Percentiles rank a stretch among this genome's conserved stretches.
Evolutionary conservation across 768 basidiomycete genomes (phyloP).

Genomic region (Boletellus emodensis): DNA sequence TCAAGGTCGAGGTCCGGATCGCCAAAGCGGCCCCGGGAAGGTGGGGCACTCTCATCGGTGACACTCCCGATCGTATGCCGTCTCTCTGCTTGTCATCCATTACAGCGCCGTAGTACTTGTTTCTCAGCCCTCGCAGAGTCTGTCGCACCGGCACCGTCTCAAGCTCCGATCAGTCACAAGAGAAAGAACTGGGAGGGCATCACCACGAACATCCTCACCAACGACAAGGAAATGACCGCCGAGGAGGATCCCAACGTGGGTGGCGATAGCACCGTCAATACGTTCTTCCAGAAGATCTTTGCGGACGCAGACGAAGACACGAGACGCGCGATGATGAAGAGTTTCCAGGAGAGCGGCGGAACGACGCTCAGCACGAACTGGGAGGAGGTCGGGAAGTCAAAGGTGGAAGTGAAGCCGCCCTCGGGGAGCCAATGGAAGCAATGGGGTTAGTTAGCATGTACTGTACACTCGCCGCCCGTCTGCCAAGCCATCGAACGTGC

Average conservation of each 20-base stretch:
- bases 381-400: slow-evolving; percentile 74
- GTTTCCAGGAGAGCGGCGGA: slow-evolving; percentile 90
- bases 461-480: neutral
- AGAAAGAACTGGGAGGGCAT: slow-evolving; percentile 90
- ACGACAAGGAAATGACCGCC: slow-evolving; percentile 64
- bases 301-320: slow-evolving; percentile 90
- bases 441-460: slow-evolving; percentile 45
- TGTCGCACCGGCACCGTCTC: slow-evolving; percentile 33
- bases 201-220: slow-evolving; percentile 58
- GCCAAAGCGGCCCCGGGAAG: slow-evolving; percentile 60
- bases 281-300: slow-evolving; percentile 90
- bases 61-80: slow-evolving; percentile 67
- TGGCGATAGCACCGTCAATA: slow-evolving; percentile 81
- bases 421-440: slow-evolving; percentile 80
- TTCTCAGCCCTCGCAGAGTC: slow-evolving; percentile 15
- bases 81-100: neutral
- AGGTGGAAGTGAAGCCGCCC: slow-evolving; percentile 79
- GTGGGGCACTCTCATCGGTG: slow-evolving; percentile 76
- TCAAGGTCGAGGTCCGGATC: slow-evolving; percentile 85
- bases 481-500: neutral
- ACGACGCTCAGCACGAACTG: slow-evolving; percentile 96
- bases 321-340: slow-evolving; percentile 95
- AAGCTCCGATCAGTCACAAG: slow-evolving; percentile 35
- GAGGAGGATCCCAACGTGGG: slow-evolving; percentile 87
- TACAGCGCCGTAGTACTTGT: neutral